These are phyloP conservation scores for Jacaranda mimosifolia DNA, from an alignment of 257 asterid species.

Conservation along the genomic window DNA sequence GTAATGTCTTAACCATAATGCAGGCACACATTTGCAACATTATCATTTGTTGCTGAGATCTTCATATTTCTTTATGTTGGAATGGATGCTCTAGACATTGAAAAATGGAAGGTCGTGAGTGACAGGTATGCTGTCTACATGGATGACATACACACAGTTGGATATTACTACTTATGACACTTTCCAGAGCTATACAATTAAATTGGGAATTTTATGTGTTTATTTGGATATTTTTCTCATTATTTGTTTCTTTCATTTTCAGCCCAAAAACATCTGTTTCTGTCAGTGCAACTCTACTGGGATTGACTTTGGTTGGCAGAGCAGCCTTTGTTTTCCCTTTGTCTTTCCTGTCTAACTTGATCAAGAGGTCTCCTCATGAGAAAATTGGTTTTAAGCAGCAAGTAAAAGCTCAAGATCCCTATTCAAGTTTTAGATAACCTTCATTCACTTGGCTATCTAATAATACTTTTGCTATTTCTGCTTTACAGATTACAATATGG, in stretches of 20 bases:
- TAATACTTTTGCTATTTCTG: conserved; percentile 8
- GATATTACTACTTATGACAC: conserved; percentile 7
- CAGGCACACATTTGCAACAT: conserved; percentile 96
- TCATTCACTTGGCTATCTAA: conserved; percentile 27
- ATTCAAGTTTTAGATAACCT: conserved; percentile 9
- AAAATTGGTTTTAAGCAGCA: conserved; percentile 81
- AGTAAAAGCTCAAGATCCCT: conserved; percentile 52
- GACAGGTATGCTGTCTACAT: conserved; percentile 61
- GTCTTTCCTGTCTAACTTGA: conserved; percentile 84
- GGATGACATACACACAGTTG: background rate
- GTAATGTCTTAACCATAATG: conserved; percentile 37
- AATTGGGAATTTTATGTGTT: background rate
- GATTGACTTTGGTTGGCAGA: conserved; percentile 84
- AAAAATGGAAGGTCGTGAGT: conserved; percentile 88
- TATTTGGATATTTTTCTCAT: conserved; percentile 8
- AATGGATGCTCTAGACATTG: conserved; percentile 98
- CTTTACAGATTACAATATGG: conserved; percentile 83
- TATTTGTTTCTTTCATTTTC: conserved; percentile 25
- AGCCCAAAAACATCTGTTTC: conserved; percentile 74
- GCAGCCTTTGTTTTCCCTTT: conserved; percentile 97
- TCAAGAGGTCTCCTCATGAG: conserved; percentile 70
- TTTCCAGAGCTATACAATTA: conserved; percentile 20
- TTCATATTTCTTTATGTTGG: conserved; percentile 97
- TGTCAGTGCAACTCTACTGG: conserved; percentile 88
- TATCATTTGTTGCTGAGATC: conserved; percentile 91